Conservation (phyloP, 2,329 filamentous ascomycete species). For the Fusarium succisae region DNA sequence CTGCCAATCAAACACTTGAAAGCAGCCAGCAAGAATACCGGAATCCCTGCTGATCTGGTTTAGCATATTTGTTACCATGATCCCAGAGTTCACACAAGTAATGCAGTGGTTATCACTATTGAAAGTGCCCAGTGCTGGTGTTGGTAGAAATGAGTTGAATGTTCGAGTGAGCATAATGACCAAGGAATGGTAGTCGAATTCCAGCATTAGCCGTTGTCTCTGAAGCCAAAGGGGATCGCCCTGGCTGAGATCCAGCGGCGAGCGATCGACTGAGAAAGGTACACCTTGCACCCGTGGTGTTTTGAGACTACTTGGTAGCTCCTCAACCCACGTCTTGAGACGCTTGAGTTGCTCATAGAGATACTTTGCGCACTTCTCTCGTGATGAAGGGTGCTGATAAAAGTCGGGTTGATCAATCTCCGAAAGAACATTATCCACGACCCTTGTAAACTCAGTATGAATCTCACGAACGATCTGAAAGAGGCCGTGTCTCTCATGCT, state of each 20-base stretch:
- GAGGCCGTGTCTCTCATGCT: constrained; percentile 27
- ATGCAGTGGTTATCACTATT: constrained; percentile 42
- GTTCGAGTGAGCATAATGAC: constrained; percentile 51
- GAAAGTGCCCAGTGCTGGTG: constrained; percentile 39
- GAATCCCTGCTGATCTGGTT: constrained; percentile 41
- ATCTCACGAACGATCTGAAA: constrained; percentile 31
- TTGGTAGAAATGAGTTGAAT: constrained; percentile 50
- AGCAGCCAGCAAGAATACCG: constrained; percentile 43
- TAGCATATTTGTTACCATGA: constrained; percentile 42
- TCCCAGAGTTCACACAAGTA: constrained; percentile 36
- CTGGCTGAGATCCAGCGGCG: constrained; percentile 44
- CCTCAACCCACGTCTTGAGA: constrained; percentile 37
- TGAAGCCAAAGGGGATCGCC: constrained; percentile 55
- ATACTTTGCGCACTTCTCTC: constrained; percentile 43
- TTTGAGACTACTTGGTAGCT: constrained; percentile 52
- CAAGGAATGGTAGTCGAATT: constrained; percentile 55
- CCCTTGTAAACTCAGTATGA: constrained; percentile 19
- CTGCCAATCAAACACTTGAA: constrained; percentile 43
- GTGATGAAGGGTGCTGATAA: constrained; percentile 36
- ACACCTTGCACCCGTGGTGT: constrained; percentile 47
- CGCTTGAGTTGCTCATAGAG: constrained; percentile 45
- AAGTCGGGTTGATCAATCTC: constrained; percentile 30
- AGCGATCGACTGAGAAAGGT: constrained; percentile 51
- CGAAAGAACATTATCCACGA: constrained; percentile 24
- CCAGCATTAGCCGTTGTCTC: constrained; percentile 52